Conservation (phyloP, 1,284 basidiomycete genomes). For the Agroathelia rolfsii region DNA sequence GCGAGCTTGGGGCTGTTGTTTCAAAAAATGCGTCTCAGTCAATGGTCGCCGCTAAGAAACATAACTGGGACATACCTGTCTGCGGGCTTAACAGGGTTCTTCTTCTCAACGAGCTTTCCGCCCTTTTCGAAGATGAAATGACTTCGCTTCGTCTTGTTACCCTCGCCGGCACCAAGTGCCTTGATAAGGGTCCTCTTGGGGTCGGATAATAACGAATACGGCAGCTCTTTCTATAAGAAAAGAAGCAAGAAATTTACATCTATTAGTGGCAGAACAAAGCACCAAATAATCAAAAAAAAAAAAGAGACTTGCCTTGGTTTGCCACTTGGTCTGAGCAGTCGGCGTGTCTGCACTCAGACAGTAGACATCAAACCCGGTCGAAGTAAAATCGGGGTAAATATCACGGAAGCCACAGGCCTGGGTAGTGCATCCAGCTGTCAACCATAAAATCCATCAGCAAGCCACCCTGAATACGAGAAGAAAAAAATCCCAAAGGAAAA, state of each 20-base stretch:
- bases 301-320: constrained; percentile 53
- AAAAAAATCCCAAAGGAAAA: constrained; percentile 2
- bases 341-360: constrained; percentile 83
- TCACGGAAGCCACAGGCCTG: constrained; percentile 90
- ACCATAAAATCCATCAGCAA: constrained; percentile 6
- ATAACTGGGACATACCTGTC: constrained; percentile 47
- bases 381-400: constrained; percentile 63
- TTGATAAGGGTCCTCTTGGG: constrained; percentile 73
- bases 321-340: constrained; percentile 72
- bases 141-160: constrained; percentile 76
- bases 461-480: not conserved
- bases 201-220: constrained; percentile 82
- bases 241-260: constrained; percentile 1
- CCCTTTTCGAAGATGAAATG: constrained; percentile 89
- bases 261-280: not conserved
- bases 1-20: constrained; percentile 27
- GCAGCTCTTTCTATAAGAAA: constrained; percentile 58
- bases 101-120: constrained; percentile 76
- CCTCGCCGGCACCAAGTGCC: constrained; percentile 73
- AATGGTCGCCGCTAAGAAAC: not conserved
- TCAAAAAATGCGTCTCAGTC: not conserved
- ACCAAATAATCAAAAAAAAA: constrained; percentile 2
- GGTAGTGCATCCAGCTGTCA: constrained; percentile 72
- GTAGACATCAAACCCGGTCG: constrained; percentile 67
- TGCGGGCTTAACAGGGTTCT: constrained; percentile 73